Percentiles rank a stretch among this genome's conserved stretches.
phyloP scores from a whole-genome alignment of 192 early-diverging fungal genomes.

The Lunasporangiospora selenospora region DNA sequence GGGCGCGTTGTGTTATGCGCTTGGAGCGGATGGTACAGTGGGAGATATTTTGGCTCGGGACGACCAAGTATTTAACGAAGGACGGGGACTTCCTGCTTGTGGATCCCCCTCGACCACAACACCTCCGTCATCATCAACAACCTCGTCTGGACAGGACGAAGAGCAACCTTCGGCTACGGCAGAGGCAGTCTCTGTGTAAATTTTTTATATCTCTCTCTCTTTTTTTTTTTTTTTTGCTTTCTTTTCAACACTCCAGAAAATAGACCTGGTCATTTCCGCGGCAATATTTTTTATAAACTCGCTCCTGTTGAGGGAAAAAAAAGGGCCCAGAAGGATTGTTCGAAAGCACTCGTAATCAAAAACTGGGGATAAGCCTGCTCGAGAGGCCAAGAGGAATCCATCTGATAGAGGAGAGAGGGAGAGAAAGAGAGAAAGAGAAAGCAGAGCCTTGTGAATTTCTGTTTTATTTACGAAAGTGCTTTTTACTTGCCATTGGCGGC shows the following conservation, averaged over 20 bases:
- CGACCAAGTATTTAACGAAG: not conserved
- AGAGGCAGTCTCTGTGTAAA: slow-evolving; percentile 31
- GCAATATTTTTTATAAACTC: too few relatives aligned
- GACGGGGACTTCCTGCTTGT: not conserved
- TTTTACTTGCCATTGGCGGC: too few relatives aligned
- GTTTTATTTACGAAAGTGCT: too few relatives aligned
- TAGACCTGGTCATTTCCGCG: too few relatives aligned
- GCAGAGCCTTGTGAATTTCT: too few relatives aligned
- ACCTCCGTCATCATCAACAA: not conserved
- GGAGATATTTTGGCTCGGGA: slow-evolving; percentile 20
- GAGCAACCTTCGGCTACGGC: slow-evolving; percentile 10
- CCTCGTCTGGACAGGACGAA: slow-evolving; percentile 14
- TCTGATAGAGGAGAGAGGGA: not conserved
- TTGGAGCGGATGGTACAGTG: slow-evolving; percentile 42
- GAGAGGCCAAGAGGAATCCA: too few relatives aligned
- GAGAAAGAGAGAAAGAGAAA: not conserved
- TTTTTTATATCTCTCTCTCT: too few relatives aligned
- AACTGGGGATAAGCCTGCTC: not conserved
- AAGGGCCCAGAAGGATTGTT: too few relatives aligned
- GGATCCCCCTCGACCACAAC: too few relatives aligned
- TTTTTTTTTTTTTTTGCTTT: not conserved
- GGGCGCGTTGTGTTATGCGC: slow-evolving; percentile 64
- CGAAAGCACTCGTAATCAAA: too few relatives aligned
- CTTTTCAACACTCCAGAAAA: too few relatives aligned
- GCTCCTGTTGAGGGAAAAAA: too few relatives aligned